A percentile compares a stretch with the other conserved stretches of the same genome.
Conservation (phyloP, 2,329 filamentous ascomycete species). For the Stagonosporopsis chrysanthemi region DNA sequence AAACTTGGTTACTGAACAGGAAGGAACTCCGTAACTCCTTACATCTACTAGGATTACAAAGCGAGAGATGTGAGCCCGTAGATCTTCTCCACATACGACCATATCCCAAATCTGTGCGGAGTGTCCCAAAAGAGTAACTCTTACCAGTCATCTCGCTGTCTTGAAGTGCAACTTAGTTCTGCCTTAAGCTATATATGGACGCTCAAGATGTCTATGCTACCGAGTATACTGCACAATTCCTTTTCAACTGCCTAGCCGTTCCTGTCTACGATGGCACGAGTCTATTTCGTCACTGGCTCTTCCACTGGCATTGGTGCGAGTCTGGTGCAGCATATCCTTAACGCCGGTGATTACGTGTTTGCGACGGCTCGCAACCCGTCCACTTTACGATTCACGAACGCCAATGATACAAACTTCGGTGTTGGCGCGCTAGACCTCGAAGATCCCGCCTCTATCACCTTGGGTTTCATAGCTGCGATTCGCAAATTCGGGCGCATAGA, state of each 20-base stretch:
- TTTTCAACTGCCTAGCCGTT: neutral
- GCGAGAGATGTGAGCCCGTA: neutral
- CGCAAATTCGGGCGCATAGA: slow-evolving; percentile 72
- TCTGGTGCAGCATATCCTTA: slow-evolving; percentile 49
- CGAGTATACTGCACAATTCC: neutral
- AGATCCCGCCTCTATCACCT: slow-evolving; percentile 47
- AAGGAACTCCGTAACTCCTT: slow-evolving; percentile 3
- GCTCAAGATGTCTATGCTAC: neutral
- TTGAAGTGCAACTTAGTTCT: neutral
- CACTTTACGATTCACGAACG: slow-evolving; percentile 50
- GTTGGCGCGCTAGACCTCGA: slow-evolving; percentile 60
- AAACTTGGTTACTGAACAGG: neutral
- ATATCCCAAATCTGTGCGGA: neutral
- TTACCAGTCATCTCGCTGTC: slow-evolving; percentile 1
- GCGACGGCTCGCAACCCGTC: slow-evolving; percentile 57
- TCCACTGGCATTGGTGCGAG: slow-evolving; percentile 57
- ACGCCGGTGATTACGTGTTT: slow-evolving; percentile 53
- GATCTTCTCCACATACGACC: neutral
- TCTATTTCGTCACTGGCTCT: slow-evolving; percentile 49
- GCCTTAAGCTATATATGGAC: neutral
- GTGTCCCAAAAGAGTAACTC: neutral
- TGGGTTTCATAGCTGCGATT: slow-evolving; percentile 62
- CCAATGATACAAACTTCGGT: slow-evolving; percentile 49
- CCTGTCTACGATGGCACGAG: neutral
- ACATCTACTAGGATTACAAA: neutral